Evolutionary conservation across 2,329 filamentous ascomycete genomes (phyloP).

Genomic region (Fusarium temperatum): DNA sequence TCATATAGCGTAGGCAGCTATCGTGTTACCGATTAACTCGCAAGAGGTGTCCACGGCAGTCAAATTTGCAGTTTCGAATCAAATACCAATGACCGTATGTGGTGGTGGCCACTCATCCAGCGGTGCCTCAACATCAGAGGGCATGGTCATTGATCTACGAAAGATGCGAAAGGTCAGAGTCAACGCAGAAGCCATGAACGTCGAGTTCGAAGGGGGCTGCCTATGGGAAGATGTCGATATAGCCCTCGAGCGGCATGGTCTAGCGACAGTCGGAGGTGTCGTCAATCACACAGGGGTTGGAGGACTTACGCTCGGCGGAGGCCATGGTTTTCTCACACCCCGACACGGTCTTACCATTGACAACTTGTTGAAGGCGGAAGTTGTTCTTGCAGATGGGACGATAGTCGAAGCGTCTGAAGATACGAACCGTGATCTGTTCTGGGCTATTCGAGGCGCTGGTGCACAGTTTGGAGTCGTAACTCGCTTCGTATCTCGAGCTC

Average conservation of each 20-base stretch:
- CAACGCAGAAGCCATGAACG: constrained; percentile 53
- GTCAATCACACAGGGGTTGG: constrained; percentile 71
- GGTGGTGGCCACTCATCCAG: constrained; percentile 66
- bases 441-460: constrained; percentile 59
- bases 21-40: constrained; percentile 51
- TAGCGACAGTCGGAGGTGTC: constrained; percentile 69
- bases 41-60: constrained; percentile 45
- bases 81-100: constrained; percentile 60
- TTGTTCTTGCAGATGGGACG: constrained; percentile 51
- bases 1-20: constrained; percentile 46
- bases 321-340: constrained; percentile 65
- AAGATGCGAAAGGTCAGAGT: constrained; percentile 60
- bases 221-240: constrained; percentile 64
- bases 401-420: constrained; percentile 50
- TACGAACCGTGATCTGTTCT: constrained; percentile 56
- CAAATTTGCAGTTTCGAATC: constrained; percentile 41
- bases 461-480: constrained; percentile 55
- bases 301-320: constrained; percentile 65
- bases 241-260: constrained; percentile 56
- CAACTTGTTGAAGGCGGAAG: constrained; percentile 50
- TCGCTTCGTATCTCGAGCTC: constrained; percentile 45
- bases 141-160: constrained; percentile 63
- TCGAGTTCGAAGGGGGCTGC: constrained; percentile 60
- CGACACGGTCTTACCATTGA: constrained; percentile 61
- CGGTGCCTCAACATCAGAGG: constrained; percentile 58